Evolutionary conservation across 2,329 filamentous ascomycete genomes (phyloP).

Genomic region (Nemania sp.): DNA sequence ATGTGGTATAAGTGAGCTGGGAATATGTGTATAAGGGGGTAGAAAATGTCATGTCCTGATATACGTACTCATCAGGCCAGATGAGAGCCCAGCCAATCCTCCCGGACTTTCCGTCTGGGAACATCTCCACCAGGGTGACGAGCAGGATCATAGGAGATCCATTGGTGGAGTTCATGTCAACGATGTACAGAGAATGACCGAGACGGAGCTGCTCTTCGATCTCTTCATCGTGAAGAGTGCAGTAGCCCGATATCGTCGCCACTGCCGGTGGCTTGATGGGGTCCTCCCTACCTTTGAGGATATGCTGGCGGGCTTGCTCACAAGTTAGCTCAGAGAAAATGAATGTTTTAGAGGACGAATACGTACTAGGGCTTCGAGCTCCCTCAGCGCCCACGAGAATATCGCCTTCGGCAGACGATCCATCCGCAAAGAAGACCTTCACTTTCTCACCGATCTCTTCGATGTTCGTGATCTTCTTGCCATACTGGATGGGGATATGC

Average conservation of each 20-base stretch:
- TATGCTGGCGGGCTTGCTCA: conserved; percentile 37
- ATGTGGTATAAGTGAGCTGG: too few relatives aligned
- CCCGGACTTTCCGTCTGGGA: conserved; percentile 30
- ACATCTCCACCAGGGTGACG: conserved; percentile 29
- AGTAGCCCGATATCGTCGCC: conserved; percentile 36
- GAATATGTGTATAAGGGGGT: too few relatives aligned
- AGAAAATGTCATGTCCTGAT: not conserved
- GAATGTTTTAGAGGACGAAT: conserved; percentile 2
- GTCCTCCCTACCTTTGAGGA: conserved; percentile 36
- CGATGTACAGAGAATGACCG: conserved; percentile 38
- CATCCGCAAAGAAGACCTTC: conserved; percentile 49
- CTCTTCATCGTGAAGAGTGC: conserved; percentile 32
- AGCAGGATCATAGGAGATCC: conserved; percentile 29
- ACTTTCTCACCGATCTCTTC: conserved; percentile 41
- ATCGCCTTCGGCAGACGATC: conserved; percentile 45
- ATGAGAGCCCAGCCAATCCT: conserved; percentile 31
- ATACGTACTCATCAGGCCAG: conserved; percentile 29
- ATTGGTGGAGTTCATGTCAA: conserved; percentile 27
- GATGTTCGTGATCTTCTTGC: conserved; percentile 42
- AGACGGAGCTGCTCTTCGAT: conserved; percentile 40
- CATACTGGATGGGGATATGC: conserved; percentile 43
- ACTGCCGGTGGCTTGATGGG: conserved; percentile 34
- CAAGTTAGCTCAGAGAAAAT: conserved; percentile 16
- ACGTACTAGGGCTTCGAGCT: conserved; percentile 42
- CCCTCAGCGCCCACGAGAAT: conserved; percentile 54